phyloP scores from a whole-genome alignment of 768 basidiomycete genomes.

The Leccinum variicolor region DNA sequence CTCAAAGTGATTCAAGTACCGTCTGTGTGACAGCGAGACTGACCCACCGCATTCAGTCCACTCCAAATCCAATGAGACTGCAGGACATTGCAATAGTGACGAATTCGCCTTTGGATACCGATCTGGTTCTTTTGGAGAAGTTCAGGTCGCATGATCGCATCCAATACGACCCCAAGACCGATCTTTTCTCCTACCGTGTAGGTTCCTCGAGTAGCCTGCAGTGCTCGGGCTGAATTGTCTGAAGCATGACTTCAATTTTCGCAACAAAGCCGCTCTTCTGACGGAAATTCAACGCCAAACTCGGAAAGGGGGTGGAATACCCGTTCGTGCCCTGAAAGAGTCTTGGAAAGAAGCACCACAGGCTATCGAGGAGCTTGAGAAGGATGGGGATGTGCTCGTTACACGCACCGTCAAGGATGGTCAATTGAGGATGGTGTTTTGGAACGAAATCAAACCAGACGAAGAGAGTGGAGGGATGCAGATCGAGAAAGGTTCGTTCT shows the following conservation, averaged over 20 bases:
- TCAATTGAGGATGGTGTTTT: conserved; percentile 80
- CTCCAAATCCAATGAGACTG: conserved; percentile 78
- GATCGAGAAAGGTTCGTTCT: conserved; percentile 73
- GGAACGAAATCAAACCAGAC: conserved; percentile 82
- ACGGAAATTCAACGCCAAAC: conserved; percentile 86
- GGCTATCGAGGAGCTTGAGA: conserved; percentile 86
- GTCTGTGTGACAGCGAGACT: conserved; percentile 9
- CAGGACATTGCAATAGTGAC: conserved; percentile 85
- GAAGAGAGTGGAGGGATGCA: conserved; percentile 65
- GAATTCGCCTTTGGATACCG: conserved; percentile 71
- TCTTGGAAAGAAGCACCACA: conserved; percentile 86
- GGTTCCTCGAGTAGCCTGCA: conserved; percentile 13
- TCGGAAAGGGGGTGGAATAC: conserved; percentile 78
- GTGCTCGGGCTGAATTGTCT: conserved; percentile 2
- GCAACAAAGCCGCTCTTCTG: conserved; percentile 78
- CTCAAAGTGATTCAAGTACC: conserved; percentile 55
- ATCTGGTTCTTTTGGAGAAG: conserved; percentile 68
- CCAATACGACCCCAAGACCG: conserved; percentile 76
- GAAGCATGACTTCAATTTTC: conserved; percentile 84
- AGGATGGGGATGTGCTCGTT: conserved; percentile 85
- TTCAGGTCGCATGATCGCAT: conserved; percentile 82
- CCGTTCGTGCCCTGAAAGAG: conserved; percentile 82
- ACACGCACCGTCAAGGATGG: conserved; percentile 83
- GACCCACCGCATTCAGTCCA: conserved; percentile 39
- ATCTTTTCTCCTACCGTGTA: conserved; percentile 85